Conservation (phyloP, 208 protist species). For the Leishmania guyanensis region DNA sequence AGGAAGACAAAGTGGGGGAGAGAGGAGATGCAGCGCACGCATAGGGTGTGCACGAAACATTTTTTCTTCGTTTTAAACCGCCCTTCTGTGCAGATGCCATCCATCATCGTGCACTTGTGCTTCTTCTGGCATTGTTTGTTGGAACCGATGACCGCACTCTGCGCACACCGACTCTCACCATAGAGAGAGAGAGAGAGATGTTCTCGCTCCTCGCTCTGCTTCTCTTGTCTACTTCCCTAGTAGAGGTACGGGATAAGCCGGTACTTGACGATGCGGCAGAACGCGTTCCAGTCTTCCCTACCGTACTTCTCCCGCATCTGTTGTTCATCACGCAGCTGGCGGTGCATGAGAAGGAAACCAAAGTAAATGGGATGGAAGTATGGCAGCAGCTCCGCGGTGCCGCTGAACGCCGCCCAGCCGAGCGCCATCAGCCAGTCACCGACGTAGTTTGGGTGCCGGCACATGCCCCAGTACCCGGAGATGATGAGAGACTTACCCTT, state of each 20-base stretch:
- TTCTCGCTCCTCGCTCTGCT: background rate
- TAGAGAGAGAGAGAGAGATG: background rate
- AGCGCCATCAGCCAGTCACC: slow-evolving; percentile 94
- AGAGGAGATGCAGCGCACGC: background rate
- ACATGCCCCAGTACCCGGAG: slow-evolving; percentile 96
- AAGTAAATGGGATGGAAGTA: slow-evolving; percentile 97
- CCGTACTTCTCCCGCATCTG: slow-evolving; percentile 94
- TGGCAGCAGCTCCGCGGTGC: slow-evolving; percentile 68
- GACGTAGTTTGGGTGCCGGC: slow-evolving; percentile 97
- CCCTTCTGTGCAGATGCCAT: background rate
- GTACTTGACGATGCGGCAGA: slow-evolving; percentile 88
- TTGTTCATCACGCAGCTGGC: slow-evolving; percentile 93
- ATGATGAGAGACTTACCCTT: slow-evolving; percentile 88
- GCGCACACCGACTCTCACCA: background rate
- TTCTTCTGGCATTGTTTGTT: background rate
- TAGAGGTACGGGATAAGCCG: slow-evolving; percentile 92
- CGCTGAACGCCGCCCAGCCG: slow-evolving; percentile 63
- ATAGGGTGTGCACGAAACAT: background rate
- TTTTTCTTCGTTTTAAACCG: background rate
- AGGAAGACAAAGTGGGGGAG: background rate
- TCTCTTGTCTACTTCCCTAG: slow-evolving; percentile 18
- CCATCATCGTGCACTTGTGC: no score
- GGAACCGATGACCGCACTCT: background rate
- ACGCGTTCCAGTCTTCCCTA: slow-evolving; percentile 88
- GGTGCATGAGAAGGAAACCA: slow-evolving; percentile 91